Evolutionary conservation across 2,329 filamentous ascomycete genomes (phyloP).

Genomic region (Ophiocordyceps sinensis): DNA sequence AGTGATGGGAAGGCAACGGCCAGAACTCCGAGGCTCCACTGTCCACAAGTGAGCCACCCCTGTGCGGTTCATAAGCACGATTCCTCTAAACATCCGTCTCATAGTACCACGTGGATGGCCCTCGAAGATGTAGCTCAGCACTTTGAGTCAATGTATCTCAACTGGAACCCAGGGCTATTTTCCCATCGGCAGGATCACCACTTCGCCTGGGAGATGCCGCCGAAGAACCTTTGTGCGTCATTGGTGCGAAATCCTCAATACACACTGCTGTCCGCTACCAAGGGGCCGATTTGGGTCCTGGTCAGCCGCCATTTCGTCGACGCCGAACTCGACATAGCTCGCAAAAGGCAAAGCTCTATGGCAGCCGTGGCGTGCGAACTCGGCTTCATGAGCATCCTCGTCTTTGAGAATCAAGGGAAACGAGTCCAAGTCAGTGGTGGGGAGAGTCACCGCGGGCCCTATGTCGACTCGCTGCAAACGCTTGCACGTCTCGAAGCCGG

Average conservation of each 20-base stretch:
- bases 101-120: constrained; percentile 85
- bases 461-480: constrained; percentile 86
- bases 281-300: constrained; percentile 65
- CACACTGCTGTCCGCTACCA: constrained; percentile 42
- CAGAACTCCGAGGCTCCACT: not conserved
- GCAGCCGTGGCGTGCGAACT: constrained; percentile 36
- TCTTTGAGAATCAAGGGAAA: constrained; percentile 58
- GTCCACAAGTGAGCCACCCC: constrained; percentile 1
- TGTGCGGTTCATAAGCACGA: constrained; percentile 2
- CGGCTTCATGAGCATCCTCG: constrained; percentile 78
- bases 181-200: constrained; percentile 73
- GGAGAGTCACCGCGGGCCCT: constrained; percentile 61
- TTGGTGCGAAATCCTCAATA: constrained; percentile 58
- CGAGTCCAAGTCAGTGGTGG: constrained; percentile 62
- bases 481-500: constrained; percentile 50
- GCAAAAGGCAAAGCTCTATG: constrained; percentile 24
- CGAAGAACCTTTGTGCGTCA: constrained; percentile 34
- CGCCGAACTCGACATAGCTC: constrained; percentile 42
- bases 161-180: constrained; percentile 90
- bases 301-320: constrained; percentile 76
- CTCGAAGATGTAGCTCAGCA: constrained; percentile 78
- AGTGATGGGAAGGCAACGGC: constrained; percentile 32
- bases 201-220: constrained; percentile 62
- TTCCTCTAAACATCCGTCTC: constrained; percentile 11
- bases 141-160: constrained; percentile 92